A percentile compares a stretch with the other conserved stretches of the same genome.
Evolutionary conservation across 371 early-diverging fungal genomes (phyloP).

Genomic region (Actinomortierella wolfii): DNA sequence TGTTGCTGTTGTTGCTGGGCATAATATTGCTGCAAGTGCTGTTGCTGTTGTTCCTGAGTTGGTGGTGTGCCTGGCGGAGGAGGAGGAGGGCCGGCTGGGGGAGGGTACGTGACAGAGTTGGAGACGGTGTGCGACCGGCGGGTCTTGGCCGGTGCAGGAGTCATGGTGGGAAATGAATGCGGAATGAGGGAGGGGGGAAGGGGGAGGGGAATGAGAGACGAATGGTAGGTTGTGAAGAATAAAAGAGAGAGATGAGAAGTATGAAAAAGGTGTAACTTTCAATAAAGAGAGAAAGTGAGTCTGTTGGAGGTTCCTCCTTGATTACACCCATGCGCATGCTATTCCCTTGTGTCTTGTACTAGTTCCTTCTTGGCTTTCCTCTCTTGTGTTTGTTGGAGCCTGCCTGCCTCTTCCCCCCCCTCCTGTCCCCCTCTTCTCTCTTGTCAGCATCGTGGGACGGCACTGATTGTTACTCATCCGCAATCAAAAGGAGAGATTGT

Average conservation of each 20-base stretch:
- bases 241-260: background rate
- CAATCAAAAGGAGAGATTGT: too few relatives aligned
- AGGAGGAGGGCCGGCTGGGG: conserved; percentile 20
- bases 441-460: too few relatives aligned
- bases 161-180: conserved; percentile 5
- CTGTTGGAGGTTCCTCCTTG: background rate
- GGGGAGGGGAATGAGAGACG: too few relatives aligned
- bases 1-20: conserved; percentile 7
- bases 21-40: conserved; percentile 12
- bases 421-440: too few relatives aligned
- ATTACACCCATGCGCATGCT: too few relatives aligned
- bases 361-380: too few relatives aligned
- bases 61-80: conserved; percentile 8
- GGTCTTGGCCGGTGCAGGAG: conserved; percentile 13
- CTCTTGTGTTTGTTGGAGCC: too few relatives aligned
- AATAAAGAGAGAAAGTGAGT: background rate
- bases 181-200: background rate
- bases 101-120: conserved; percentile 20
- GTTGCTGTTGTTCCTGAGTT: conserved; percentile 1
- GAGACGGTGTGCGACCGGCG: conserved; percentile 23
- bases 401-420: too few relatives aligned
- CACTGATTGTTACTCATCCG: too few relatives aligned
- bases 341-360: too few relatives aligned
- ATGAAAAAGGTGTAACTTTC: background rate
- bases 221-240: too few relatives aligned